phyloP scores from a whole-genome alignment of 176 grass and related monocot species.

The Phragmites australis region DNA sequence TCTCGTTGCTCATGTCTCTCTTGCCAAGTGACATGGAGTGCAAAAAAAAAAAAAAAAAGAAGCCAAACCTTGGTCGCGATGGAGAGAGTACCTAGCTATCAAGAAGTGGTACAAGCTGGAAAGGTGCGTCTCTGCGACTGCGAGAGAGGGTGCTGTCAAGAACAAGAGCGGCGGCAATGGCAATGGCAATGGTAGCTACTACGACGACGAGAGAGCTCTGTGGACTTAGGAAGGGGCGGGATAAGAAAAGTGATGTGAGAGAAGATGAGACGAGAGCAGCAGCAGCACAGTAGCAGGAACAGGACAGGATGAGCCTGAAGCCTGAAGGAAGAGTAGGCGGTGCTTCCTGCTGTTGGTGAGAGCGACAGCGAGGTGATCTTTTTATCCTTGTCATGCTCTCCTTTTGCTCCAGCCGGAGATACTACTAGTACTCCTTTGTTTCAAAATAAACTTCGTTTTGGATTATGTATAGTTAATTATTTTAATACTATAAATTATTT shows the following conservation, averaged over 20 bases:
- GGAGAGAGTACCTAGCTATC: conserved; percentile 5
- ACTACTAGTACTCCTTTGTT: too few species aligned
- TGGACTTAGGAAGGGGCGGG: conserved; percentile 18
- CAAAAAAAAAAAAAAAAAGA: too few species aligned
- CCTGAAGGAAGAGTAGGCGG: conserved; percentile 5
- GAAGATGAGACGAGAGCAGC: conserved; percentile 14
- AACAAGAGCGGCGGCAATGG: conserved; percentile 14
- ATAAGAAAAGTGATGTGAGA: conserved; percentile 39
- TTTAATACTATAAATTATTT: too few species aligned
- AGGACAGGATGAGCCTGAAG: conserved; percentile 34
- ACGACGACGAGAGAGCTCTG: conserved; percentile 12
- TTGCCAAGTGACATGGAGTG: conserved; percentile 48
- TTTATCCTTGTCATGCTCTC: conserved; percentile 38
- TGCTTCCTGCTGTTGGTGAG: conserved; percentile 21
- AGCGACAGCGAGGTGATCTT: conserved; percentile 21
- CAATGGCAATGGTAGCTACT: conserved; percentile 18
- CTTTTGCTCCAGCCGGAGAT: neutral
- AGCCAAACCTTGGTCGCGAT: conserved; percentile 11
- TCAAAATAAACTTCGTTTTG: too few species aligned
- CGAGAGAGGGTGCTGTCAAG: neutral
- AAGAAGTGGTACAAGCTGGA: conserved; percentile 11
- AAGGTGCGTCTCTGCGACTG: conserved; percentile 12
- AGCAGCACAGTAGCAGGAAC: conserved; percentile 7
- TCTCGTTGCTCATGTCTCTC: conserved; percentile 55
- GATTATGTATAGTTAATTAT: too few species aligned